Evolutionary conservation across 306 rosid species (phyloP), one percentile per base, ranked within the genome.

Genomic region (Prosopis cineraria): DNA sequence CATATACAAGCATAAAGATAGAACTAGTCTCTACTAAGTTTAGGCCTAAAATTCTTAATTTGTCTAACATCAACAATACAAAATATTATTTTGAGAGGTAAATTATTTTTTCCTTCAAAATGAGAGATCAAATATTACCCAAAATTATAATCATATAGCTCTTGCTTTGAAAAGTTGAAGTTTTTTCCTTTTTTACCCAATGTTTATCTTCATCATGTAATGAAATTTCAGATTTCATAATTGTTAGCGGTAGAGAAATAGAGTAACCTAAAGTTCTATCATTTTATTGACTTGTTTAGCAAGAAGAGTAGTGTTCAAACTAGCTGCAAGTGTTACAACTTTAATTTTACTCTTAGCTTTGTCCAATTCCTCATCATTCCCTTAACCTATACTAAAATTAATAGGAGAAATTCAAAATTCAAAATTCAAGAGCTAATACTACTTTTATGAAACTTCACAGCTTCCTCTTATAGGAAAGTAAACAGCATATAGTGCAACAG

Each of bases 271-370:
- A 65, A 67, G 33, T 27, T 56, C 25, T 8, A 60, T 60, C 11
- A 62, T 68, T 37, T 55, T 29, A 27, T 36, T 66, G 70, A 94
- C 97, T 97, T 94, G 98, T 79, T 94, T 94, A 12, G 88, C 97
- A 78, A 94, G 98, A 73, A 94, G 96, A 77, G 96, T 83, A 30
- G 91, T 77, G 53, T 91, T 94, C 22, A 96, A 91, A 74, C 97
- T 97, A 74, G 98, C 97, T 55, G 98, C 97, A 60, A 94, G 89
- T 0, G 91, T 94, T 64, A 90, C 97, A 64, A 91, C 70, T 78
- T 86, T 84, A 79, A 94, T 91, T 75, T 89, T 91, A n/a, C n/a
- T n/a, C n/a, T n/a, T n/a, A n/a, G n/a, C n/a, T n/a, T n/a, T n/a
- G n/a, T n/a, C n/a, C n/a, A n/a, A n/a, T n/a, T n/a, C n/a, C n/a